Base-by-base conservation (phyloP, 2,329 filamentous ascomycete species). In the Magnaporthiopsis incrustans region DNA sequence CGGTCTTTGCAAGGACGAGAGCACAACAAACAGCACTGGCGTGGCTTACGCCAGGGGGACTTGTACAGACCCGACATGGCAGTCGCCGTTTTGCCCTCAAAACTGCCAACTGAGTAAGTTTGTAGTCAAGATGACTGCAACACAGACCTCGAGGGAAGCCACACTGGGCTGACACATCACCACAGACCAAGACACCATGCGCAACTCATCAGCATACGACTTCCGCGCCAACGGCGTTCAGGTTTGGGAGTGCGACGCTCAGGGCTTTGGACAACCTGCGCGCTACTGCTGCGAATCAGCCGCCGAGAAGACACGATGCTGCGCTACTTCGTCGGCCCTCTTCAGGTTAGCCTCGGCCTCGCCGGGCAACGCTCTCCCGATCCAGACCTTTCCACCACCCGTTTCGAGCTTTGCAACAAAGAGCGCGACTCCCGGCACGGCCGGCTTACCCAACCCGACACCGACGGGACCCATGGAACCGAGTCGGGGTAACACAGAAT, bases 1-100 rank as follows among this genome's bases (percentile, higher is more conserved):
- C 18, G 67, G 67, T 5, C 57, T 67, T 15, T 67, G 67, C 57
- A 63, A 63, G 44, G 53, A 60, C 57, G 33, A 38, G 7, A 62
- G 35, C 5, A 67, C 67, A 14, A 64, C 63, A 8, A 63, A 65
- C 33, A 57, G 14, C 18, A 30, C 58, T 1, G 67, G 67, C n/a
- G 63, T 63, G 14, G 57, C 65, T 32, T 67, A 62, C 32, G 67
- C 64, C 11, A 64, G 65, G 32, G 67, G 67, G 12, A 67, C 67
- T 15, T 67, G 67, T 50, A 65, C 64, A 5, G 67, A 67, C 35
- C 44, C 59, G 50, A 64, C 57, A 26, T 67, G 65, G 65, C 38
- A 57, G 33, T 65, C 64, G 4, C 59, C 68, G 66, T 57, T 85
- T 79, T 67, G 78, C 79, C 2, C 82, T 83, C 71, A 82, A 82